These are phyloP conservation scores for Millerago galiae DNA, from an alignment of 805 yeast genomes.

Conservation along the genomic window DNA sequence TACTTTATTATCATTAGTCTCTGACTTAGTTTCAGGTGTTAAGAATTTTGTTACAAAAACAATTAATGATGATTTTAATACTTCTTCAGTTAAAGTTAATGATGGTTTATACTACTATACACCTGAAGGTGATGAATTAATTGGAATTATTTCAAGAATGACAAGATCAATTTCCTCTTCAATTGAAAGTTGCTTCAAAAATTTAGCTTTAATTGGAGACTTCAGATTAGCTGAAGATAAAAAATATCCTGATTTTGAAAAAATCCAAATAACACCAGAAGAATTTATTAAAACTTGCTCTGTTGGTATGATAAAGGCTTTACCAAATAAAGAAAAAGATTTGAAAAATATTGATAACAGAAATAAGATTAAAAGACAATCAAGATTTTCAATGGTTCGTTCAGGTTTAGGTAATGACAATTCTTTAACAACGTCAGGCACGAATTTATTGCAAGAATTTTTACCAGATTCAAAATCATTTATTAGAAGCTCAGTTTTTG, in stretches of 20 bases:
- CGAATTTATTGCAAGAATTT: constrained; percentile 28
- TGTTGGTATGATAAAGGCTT: constrained; percentile 44
- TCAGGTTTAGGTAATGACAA: constrained; percentile 20
- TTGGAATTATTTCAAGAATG: constrained; percentile 55
- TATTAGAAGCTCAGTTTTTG: constrained; percentile 31
- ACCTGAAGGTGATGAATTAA: constrained; percentile 60
- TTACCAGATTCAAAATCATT: constrained; percentile 30
- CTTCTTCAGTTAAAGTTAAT: constrained; percentile 7
- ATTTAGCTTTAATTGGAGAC: constrained; percentile 57
- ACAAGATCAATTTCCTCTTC: constrained; percentile 46
- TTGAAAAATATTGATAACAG: constrained; percentile 15
- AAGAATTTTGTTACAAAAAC: constrained; percentile 55
- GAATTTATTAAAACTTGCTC: constrained; percentile 59
- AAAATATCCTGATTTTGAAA: constrained; percentile 58
- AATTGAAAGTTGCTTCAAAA: constrained; percentile 42
- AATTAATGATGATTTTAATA: constrained; percentile 31
- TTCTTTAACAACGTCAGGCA: constrained; percentile 23
- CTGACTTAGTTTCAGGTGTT: constrained; percentile 59
- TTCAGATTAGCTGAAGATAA: constrained; percentile 54
- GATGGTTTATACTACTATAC: constrained; percentile 45
- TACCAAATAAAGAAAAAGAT: constrained; percentile 26
- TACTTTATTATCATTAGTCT: constrained; percentile 49
- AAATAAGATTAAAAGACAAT: constrained; percentile 22
- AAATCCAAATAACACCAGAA: constrained; percentile 50
- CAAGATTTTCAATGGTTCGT: constrained; percentile 31